Evolutionary conservation across 768 basidiomycete genomes (phyloP), one percentile per base, ranked within the genome.

Genomic region (Psilocybe sp.): DNA sequence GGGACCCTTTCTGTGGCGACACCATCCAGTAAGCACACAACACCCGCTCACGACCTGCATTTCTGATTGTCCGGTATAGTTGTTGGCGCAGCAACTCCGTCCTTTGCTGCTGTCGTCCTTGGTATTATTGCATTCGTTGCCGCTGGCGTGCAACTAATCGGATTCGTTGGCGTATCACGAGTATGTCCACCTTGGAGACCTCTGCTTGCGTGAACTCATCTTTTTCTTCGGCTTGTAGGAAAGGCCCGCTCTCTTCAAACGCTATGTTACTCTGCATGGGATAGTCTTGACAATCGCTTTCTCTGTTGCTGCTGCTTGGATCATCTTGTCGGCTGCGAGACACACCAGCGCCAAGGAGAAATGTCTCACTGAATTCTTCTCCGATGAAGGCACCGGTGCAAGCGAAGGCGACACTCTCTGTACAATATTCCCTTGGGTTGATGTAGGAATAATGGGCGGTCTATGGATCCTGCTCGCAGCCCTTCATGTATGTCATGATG

Each of bases 401-500:
- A 64, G 67, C 34, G 79, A 92, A 64, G 89, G 84, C 5, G 66
- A 84, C 33, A 82, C 79, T 5, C 76, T 98, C 18, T 99, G 97
- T 69, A 75, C 85, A 41, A 87, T 97, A 47, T 96, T 98, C 63
- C 77, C 92, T 4, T 97, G 93, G 91, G 89, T 92, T 9, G 89
- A 90, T 59, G 74, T 97, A 12, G 95, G 95, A 34, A 71, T 98
- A 49, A 95, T 98, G 92, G 87, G 77, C 15, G 91, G 81, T 7
- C 73, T 97, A 5, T 98, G 94, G 90, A 67, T 89, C 9, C 61
- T 97, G 13, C 73, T 97, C 20, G 80, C 79, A n/a, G 72, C 86
- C 53, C 71, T 89, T 33, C 92, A 96, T 65, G 87, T 87, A 66
- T 58, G 84, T 52, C 36, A 20, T 49, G 44, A 47, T 49, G 50